These are phyloP conservation scores for Aspergillus quadricinctus DNA, from an alignment of 2,329 filamentous ascomycete species.

Conservation along the genomic window DNA sequence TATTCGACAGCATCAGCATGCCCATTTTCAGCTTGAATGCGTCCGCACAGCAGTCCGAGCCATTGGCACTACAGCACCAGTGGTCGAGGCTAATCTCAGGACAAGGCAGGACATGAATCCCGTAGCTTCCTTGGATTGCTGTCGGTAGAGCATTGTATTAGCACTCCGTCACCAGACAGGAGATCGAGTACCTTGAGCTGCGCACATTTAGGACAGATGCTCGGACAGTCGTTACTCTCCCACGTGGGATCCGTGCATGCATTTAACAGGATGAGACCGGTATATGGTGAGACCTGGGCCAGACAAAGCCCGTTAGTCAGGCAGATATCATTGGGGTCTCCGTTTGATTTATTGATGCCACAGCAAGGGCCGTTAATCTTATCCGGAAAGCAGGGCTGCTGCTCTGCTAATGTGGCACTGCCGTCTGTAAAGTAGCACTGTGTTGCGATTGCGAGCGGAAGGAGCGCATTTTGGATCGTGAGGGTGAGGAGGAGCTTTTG, in stretches of 20 bases:
- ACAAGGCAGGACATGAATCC: constrained; percentile 3
- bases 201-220: not conserved
- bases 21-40: not conserved
- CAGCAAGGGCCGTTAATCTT: not conserved
- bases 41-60: not conserved
- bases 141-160: too few relatives aligned
- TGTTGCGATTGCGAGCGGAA: too few relatives aligned
- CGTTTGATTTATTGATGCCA: not conserved
- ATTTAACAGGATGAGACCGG: not conserved
- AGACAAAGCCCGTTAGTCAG: constrained; percentile 1
- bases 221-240: not conserved
- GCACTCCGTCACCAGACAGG: too few relatives aligned
- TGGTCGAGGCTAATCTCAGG: not conserved
- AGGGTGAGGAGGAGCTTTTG: too few relatives aligned
- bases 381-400: too few relatives aligned
- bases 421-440: too few relatives aligned
- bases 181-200: too few relatives aligned
- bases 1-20: not conserved
- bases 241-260: not conserved
- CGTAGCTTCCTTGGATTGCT: not conserved
- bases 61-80: too few relatives aligned
- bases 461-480: too few relatives aligned
- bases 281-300: not conserved
- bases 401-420: too few relatives aligned
- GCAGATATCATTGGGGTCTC: not conserved